A percentile compares a stretch with the other conserved stretches of the same genome.
Conservation (phyloP, 805 yeast genomes). For the Zygosaccharomyces bisporus region DNA sequence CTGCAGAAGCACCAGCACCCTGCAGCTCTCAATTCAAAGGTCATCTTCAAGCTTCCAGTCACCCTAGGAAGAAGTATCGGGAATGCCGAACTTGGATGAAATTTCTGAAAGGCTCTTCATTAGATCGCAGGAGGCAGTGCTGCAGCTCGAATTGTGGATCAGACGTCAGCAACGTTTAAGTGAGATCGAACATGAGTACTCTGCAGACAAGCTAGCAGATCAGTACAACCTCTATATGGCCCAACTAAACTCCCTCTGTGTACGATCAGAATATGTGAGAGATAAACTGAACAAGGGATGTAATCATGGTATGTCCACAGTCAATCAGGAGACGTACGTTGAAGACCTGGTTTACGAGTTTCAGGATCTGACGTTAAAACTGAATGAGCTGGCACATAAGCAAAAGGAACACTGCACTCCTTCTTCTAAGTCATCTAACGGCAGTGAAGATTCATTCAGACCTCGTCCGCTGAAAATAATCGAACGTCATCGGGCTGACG, state of each 20-base stretch:
- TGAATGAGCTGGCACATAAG: slow-evolving; percentile 24
- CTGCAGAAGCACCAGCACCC: too few species aligned
- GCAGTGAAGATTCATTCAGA: slow-evolving; percentile 13
- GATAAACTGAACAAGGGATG: slow-evolving; percentile 19
- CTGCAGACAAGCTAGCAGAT: slow-evolving; percentile 11
- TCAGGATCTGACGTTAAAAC: slow-evolving; percentile 24
- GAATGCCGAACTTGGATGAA: slow-evolving; percentile 21
- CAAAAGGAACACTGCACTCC: slow-evolving; percentile 17
- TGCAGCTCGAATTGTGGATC: slow-evolving; percentile 31
- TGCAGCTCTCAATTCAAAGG: not conserved
- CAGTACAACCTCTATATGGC: slow-evolving; percentile 25
- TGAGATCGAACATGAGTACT: slow-evolving; percentile 10
- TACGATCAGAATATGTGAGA: slow-evolving; percentile 24
- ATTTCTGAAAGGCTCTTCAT: slow-evolving; percentile 27
- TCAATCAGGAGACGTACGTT: slow-evolving; percentile 17
- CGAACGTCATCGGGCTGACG: slow-evolving; percentile 17
- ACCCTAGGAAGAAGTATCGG: not conserved
- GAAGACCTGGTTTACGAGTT: slow-evolving; percentile 29
- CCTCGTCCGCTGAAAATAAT: slow-evolving; percentile 28
- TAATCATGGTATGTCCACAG: slow-evolving; percentile 5
- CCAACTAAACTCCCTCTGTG: slow-evolving; percentile 28
- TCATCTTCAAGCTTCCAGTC: not conserved
- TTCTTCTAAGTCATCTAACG: slow-evolving; percentile 18
- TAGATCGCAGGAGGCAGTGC: slow-evolving; percentile 32
- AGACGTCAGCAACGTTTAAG: slow-evolving; percentile 22